Base-by-base conservation (phyloP, 176 grass and related monocot species). In the Eremochloa ophiuroides region DNA sequence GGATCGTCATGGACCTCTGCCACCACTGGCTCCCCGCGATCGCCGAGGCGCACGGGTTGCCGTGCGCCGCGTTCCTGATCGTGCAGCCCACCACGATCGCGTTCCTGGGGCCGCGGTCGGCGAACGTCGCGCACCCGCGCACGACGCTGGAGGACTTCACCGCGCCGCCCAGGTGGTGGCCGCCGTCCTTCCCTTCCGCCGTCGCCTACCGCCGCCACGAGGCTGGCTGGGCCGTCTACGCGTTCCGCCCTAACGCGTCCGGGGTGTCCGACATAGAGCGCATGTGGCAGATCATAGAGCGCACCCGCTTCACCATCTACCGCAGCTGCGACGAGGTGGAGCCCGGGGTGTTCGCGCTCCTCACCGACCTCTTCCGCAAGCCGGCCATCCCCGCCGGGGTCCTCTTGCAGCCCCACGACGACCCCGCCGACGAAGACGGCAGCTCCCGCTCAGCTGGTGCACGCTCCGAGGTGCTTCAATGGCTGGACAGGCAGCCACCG, bases 291-390 rank as follows among this genome's bases (percentile, higher is more conserved):
- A 35, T 39, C 1, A 1, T 12, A 16, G 55, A 74, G 0, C 17
- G 30, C 7, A 80, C 87, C 61, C 73, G 69, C 26, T 47, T 93
- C 38, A 1, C 38, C 68, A 70, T 77, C 35, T 18, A 71, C 22
- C 86, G 94, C 8, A 85, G 82, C 58, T 86, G 86, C 78, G 15
- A 59, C 7, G 83, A 85, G 48, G 18, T 89, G 18, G 89, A 94
- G 12, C 59, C 78, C 1, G 16, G 66, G 0, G 40, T 74, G 84
- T 12, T 91, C 15, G 4, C 28, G 42, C 50, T 94, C 73, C 34
- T 90, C 73, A 12, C 20, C 15, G 61, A 66, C 4, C 75, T 91
- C 23, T 84, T 61, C 63, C 55, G 41, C 6, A 63, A 38, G 27
- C 80, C 81, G 11, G 41, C 56, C 8, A 11, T 89, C 10, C 84